A percentile compares a stretch with the other conserved stretches of the same genome.
Evolutionary conservation across 345 rosid genomes (phyloP).

Genomic region (Citrus medica): DNA sequence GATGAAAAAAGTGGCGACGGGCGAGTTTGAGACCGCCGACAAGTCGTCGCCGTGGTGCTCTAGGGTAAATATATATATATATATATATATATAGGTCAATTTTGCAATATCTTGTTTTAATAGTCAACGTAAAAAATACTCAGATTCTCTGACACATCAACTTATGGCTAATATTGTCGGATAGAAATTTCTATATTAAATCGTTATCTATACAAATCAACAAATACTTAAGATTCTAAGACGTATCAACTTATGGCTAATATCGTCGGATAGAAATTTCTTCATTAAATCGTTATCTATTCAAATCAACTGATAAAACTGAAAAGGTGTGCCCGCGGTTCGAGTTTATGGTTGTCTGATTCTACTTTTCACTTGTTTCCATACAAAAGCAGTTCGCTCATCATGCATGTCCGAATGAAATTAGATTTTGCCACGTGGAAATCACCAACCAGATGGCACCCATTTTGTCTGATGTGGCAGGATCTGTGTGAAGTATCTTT

Average conservation of each 20-base stretch:
- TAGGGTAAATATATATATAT: too few relatives aligned
- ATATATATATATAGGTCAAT: background rate
- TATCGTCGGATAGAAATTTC: too few relatives aligned
- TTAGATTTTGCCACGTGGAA: background rate
- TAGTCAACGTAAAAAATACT: background rate
- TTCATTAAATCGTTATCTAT: too few relatives aligned
- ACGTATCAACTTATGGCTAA: too few relatives aligned
- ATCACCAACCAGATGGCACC: background rate
- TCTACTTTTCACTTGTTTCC: background rate
- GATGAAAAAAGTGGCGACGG: background rate
- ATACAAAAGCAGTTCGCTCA: background rate
- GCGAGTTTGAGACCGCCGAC: background rate
- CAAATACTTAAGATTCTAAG: too few relatives aligned
- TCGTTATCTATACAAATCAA: too few relatives aligned
- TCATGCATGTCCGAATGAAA: background rate
- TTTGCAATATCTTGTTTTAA: background rate
- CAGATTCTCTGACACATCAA: too few relatives aligned
- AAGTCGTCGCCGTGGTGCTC: background rate
- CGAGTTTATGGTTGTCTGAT: background rate
- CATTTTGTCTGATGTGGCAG: background rate
- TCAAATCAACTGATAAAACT: background rate
- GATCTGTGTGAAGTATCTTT: background rate
- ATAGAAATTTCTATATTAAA: too few relatives aligned
- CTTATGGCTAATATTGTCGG: too few relatives aligned
- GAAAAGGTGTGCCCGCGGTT: background rate